Conservation (phyloP, 2,329 filamentous ascomycete genomes). For the Didymella keratinophila region DNA sequence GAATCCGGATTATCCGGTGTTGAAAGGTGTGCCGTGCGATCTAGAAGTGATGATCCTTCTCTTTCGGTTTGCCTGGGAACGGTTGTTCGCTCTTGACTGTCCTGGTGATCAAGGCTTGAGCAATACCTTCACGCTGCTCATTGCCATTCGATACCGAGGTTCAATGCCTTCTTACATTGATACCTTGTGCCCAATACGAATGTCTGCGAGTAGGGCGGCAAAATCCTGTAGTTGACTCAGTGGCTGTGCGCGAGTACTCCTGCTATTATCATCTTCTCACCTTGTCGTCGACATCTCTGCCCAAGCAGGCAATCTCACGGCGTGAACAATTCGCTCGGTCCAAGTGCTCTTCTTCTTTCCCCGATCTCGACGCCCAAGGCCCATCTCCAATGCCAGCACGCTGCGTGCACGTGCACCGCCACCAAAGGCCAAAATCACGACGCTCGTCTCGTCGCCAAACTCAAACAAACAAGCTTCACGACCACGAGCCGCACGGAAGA, state of each 20-base stretch:
- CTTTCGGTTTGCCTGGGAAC: not conserved
- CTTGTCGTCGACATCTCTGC: not conserved
- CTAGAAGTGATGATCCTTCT: conserved; percentile 1
- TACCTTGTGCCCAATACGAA: not conserved
- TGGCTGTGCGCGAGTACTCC: not conserved
- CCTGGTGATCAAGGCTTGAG: not conserved
- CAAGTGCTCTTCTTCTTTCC: not conserved
- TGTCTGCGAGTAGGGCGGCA: not conserved
- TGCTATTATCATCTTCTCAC: not conserved
- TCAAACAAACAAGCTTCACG: not conserved
- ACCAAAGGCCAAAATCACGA: not conserved
- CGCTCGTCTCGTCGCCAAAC: conserved; percentile 5
- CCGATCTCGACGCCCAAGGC: conserved; percentile 4
- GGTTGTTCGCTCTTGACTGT: not conserved
- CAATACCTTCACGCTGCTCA: not conserved
- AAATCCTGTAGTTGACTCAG: not conserved
- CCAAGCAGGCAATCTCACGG: not conserved
- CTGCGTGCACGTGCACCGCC: conserved; percentile 7
- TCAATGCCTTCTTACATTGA: not conserved
- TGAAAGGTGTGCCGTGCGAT: not conserved
- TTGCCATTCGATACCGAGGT: not conserved
- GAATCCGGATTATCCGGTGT: not conserved
- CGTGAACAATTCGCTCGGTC: not conserved
- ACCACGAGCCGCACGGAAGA: not conserved
- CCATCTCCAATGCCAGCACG: not conserved